These are phyloP conservation scores for Saccharomyces paradoxus DNA, from an alignment of 805 yeast species.

Conservation along the genomic window DNA sequence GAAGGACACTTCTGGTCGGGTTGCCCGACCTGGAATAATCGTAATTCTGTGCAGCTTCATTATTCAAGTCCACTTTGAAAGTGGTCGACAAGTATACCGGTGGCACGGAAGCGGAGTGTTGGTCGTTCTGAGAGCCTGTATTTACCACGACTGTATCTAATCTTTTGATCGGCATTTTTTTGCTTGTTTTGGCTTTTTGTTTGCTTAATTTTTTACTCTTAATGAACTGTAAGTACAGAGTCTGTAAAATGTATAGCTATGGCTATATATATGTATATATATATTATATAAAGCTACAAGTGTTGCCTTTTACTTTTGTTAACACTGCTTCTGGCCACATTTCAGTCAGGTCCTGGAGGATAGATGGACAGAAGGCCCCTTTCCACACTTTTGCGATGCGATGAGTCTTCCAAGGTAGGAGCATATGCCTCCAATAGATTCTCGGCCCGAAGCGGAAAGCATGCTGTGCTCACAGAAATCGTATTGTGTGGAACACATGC, in stretches of 20 bases:
- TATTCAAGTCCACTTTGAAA: constrained; percentile 71
- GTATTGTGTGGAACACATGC: background rate
- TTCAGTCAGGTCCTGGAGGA: background rate
- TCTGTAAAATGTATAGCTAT: background rate
- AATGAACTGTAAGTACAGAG: background rate
- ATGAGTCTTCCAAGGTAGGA: background rate
- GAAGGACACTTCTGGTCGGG: constrained; percentile 80
- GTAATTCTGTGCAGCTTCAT: constrained; percentile 43
- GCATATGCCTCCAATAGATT: background rate
- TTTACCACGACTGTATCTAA: background rate
- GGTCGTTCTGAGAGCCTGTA: constrained; percentile 38
- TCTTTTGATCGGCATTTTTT: background rate
- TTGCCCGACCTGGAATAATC: constrained; percentile 90
- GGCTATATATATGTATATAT: background rate
- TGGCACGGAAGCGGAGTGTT: constrained; percentile 70
- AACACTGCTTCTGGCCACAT: background rate
- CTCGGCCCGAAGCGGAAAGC: background rate
- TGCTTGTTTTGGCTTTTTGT: background rate
- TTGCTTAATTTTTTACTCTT: background rate
- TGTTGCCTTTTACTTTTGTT: background rate
- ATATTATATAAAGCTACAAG: background rate
- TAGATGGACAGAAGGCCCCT: background rate
- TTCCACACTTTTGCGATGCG: background rate
- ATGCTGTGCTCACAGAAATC: background rate
- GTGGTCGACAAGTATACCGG: constrained; percentile 94